phyloP scores from a whole-genome alignment of 2,329 filamentous ascomycete species.

The Lomentospora prolificans region DNA sequence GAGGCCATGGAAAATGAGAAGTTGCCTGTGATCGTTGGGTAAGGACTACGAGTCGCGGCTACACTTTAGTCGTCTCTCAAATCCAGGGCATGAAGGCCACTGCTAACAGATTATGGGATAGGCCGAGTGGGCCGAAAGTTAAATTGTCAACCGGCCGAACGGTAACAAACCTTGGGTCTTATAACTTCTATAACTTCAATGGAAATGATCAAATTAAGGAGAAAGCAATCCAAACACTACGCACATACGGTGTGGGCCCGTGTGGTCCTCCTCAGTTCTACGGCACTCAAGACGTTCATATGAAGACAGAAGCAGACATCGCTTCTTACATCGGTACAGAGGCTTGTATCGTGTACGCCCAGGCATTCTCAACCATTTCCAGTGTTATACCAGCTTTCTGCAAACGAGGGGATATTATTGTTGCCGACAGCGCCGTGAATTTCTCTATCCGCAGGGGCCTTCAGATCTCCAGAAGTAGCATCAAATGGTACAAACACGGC shows the following conservation, averaged over 20 bases:
- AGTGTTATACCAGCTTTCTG: slow-evolving; percentile 94
- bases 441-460: slow-evolving; percentile 91
- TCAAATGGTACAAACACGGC: slow-evolving; percentile 92
- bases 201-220: slow-evolving; percentile 87
- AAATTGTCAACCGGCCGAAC: slow-evolving; percentile 83
- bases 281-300: slow-evolving; percentile 95
- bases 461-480: slow-evolving; percentile 82
- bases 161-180: slow-evolving; percentile 86
- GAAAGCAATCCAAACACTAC: slow-evolving; percentile 85
- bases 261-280: slow-evolving; percentile 98
- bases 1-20: slow-evolving; percentile 80
- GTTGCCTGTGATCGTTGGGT: slow-evolving; percentile 82
- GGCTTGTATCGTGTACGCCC: slow-evolving; percentile 88
- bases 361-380: slow-evolving; percentile 94
- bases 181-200: slow-evolving; percentile 97
- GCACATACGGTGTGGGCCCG: slow-evolving; percentile 91
- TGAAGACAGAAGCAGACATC: slow-evolving; percentile 92
- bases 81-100: neutral
- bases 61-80: too few species aligned
- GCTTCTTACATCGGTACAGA: slow-evolving; percentile 80
- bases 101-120: slow-evolving; percentile 24
- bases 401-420: slow-evolving; percentile 94
- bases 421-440: slow-evolving; percentile 88
- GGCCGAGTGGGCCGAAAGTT: slow-evolving; percentile 79
- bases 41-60: slow-evolving; percentile 18